Evolutionary conservation across 1,284 basidiomycete genomes (phyloP), one percentile per base, ranked within the genome.

Genomic region (Inonotus hispidus): DNA sequence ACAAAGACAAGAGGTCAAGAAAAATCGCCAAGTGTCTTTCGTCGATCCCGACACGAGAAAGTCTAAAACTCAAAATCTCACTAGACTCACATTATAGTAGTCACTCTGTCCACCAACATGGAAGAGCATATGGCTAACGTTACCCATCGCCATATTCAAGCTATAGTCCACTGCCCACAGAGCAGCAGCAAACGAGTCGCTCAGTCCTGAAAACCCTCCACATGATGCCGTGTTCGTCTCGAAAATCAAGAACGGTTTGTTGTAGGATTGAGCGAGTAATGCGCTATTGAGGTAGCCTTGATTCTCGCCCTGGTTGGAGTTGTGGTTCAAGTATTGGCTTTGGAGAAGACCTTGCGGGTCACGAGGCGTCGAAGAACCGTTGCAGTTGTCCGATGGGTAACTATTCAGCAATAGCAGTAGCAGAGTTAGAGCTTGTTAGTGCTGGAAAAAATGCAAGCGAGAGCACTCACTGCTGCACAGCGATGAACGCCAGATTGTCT

Each of bases 191-290:
- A 89, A 92, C 23, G 79, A 81, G 68, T 93, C 84, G 59, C 82
- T 85, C 21, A 92, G 75, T 0, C 90, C 90, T 1, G 82, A 74
- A 70, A 93, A 91, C 8, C 92, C 92, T 70, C 89, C 88, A 72
- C 90, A 93, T 37, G 86, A 87, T 0, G 88, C 91, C 0, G 88
- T 86, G 73, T 93, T 93, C 10, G 87, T 91, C 73, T 92, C 90
- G 65, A 90, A 83, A 87, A 92, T 88, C 49, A 82, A 68, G 63
- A 82, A 72, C 25, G 78, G 75, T 67, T 82, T 81, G 10, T 69
- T 67, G 8, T 61, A 25, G 32, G n/a, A 25, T 16, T 50, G 41
- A 5, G 65, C 65, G 11, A 65, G 55, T n/a, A 50, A 45, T 19
- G 63, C 54, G n/a, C 54, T 60, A 19, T 63, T 60, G 11, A 62